Evolutionary conservation across 106 monocot species (phyloP).

Genomic region (Dendrobium nobile): DNA sequence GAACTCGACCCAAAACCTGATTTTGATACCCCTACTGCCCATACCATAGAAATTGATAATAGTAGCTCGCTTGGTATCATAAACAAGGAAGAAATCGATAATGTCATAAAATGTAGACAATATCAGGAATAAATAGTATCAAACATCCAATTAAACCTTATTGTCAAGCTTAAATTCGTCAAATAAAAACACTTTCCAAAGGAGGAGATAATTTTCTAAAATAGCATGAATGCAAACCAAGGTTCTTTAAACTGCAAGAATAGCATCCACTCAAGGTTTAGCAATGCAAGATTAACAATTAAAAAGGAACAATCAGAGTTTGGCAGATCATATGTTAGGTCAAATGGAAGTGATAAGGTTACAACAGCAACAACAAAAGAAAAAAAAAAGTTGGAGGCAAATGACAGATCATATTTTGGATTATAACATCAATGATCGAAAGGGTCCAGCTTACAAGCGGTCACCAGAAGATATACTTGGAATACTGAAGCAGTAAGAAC

Average conservation of each 20-base stretch:
- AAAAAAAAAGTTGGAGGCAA: not conserved
- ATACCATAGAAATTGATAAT: not conserved
- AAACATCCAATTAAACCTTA: too few relatives aligned
- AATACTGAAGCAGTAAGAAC: not conserved
- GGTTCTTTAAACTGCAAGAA: not conserved
- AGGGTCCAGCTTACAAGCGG: not conserved
- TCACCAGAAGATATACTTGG: not conserved
- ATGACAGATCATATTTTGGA: not conserved
- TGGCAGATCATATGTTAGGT: not conserved
- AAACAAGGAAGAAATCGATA: not conserved
- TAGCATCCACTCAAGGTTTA: not conserved
- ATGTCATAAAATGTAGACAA: not conserved
- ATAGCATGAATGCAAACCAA: not conserved
- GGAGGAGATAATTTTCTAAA: not conserved
- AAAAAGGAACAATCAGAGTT: not conserved
- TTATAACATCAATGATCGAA: not conserved
- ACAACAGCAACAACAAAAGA: not conserved
- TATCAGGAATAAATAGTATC: not conserved
- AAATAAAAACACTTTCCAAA: too few relatives aligned
- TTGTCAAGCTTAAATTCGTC: too few relatives aligned
- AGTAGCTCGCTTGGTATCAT: not conserved
- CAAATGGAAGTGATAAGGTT: conserved; percentile 2
- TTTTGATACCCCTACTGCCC: too few relatives aligned
- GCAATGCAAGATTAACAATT: not conserved
- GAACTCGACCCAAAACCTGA: too few relatives aligned